These are phyloP conservation scores for Phytophthora agathidicida DNA, from an alignment of 352 stramenopile species.

Conservation along the genomic window DNA sequence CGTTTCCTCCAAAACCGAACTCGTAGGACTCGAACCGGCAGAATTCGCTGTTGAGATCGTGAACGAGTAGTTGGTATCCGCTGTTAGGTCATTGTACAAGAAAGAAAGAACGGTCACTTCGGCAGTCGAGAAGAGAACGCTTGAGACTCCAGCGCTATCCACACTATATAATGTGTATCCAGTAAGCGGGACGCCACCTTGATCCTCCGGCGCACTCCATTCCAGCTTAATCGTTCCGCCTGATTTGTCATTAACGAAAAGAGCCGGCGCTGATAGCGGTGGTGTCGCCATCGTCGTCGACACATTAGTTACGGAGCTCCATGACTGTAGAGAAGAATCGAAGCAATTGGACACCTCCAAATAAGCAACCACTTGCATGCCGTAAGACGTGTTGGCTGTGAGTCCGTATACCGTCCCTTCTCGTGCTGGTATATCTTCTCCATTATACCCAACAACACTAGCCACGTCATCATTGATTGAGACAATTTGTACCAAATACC, in stretches of 20 bases:
- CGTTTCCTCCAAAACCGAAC: slow-evolving; percentile 29
- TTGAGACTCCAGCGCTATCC: slow-evolving; percentile 5
- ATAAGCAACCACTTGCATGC: slow-evolving; percentile 41
- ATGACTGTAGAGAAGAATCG: slow-evolving; percentile 19
- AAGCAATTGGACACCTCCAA: slow-evolving; percentile 49
- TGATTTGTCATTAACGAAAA: slow-evolving; percentile 32
- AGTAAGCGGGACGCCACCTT: slow-evolving; percentile 37
- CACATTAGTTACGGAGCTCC: slow-evolving; percentile 18
- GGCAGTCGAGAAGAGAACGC: slow-evolving; percentile 28
- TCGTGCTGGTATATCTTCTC: slow-evolving; percentile 20
- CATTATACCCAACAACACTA: slow-evolving; percentile 54
- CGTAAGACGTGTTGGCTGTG: slow-evolving; percentile 30
- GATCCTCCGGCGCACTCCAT: slow-evolving; percentile 38
- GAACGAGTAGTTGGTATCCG: slow-evolving; percentile 60
- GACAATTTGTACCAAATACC: slow-evolving; percentile 50
- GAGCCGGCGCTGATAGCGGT: slow-evolving; percentile 26
- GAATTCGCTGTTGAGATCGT: slow-evolving; percentile 41
- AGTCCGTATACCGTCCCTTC: slow-evolving; percentile 42
- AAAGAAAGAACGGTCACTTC: slow-evolving; percentile 34
- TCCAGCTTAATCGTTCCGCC: slow-evolving; percentile 46
- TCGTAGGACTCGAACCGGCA: slow-evolving; percentile 48
- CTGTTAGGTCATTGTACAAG: slow-evolving; percentile 52
- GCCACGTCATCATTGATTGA: not conserved
- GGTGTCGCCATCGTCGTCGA: slow-evolving; percentile 23
- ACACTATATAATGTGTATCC: slow-evolving; percentile 38